Evolutionary conservation across 371 early-diverging fungal genomes (phyloP).

Genomic region (Mortierella sp.): DNA sequence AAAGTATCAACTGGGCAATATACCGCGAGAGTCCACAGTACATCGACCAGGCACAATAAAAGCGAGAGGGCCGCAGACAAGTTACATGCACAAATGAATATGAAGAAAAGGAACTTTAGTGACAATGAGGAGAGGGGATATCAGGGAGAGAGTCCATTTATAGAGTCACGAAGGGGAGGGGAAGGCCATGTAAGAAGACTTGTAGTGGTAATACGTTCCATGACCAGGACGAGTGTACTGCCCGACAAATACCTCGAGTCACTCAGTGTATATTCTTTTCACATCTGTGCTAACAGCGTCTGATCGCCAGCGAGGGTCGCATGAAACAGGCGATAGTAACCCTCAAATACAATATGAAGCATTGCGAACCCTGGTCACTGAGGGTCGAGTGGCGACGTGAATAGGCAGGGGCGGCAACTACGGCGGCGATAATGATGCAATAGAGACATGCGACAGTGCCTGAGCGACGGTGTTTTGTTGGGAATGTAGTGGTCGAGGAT

Average conservation of each 20-base stretch:
- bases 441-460: conserved; percentile 48
- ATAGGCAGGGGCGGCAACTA: conserved; percentile 24
- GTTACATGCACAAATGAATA: conserved; percentile 45
- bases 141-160: no score
- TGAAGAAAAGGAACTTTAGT: not conserved
- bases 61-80: conserved; percentile 82
- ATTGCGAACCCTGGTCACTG: conserved; percentile 1
- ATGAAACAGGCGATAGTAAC: conserved; percentile 79
- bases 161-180: no score
- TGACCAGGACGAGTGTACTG: conserved; percentile 77
- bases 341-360: conserved; percentile 87
- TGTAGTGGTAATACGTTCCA: conserved; percentile 90
- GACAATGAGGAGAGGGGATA: no score
- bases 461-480: conserved; percentile 54
- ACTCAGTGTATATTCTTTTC: conserved; percentile 91
- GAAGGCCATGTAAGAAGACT: conserved; percentile 22
- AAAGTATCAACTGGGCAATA: conserved; percentile 74
- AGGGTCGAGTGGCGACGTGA: conserved; percentile 23
- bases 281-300: conserved; percentile 77
- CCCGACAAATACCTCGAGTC: conserved; percentile 88
- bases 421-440: conserved; percentile 19
- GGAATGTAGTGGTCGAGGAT: conserved; percentile 61
- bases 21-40: conserved; percentile 70
- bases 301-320: conserved; percentile 69
- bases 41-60: conserved; percentile 72